Evolutionary conservation across 495 filamentous ascomycete genomes (phyloP).

Genomic region (Penicillium malachiteum): DNA sequence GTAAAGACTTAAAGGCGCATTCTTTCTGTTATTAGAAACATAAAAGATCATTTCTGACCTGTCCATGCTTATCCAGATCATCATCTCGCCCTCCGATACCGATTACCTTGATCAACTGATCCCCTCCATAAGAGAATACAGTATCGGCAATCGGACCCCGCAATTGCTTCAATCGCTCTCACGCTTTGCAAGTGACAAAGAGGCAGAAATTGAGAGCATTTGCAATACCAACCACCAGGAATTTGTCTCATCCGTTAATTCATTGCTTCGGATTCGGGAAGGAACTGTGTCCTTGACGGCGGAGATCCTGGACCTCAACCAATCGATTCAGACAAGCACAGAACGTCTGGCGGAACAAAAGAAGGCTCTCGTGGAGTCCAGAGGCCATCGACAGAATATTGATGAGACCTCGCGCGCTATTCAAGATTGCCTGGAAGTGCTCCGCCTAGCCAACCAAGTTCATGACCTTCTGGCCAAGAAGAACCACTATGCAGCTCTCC

Average conservation of each 20-base stretch:
- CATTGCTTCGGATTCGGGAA: slow-evolving; percentile 84
- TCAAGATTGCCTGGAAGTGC: slow-evolving; percentile 85
- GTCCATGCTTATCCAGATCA: slow-evolving; percentile 50
- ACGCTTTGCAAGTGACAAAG: slow-evolving; percentile 79
- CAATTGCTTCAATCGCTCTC: slow-evolving; percentile 75
- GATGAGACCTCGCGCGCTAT: slow-evolving; percentile 88
- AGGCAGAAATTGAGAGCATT: slow-evolving; percentile 89
- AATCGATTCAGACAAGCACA: slow-evolving; percentile 92
- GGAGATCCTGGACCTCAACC: slow-evolving; percentile 90
- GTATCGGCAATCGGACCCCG: slow-evolving; percentile 67
- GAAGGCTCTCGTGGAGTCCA: slow-evolving; percentile 85
- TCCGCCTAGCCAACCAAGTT: slow-evolving; percentile 91
- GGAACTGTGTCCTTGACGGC: slow-evolving; percentile 82
- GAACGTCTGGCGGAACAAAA: slow-evolving; percentile 95
- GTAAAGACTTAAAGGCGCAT: slow-evolving; percentile 14
- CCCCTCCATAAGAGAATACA: slow-evolving; percentile 86
- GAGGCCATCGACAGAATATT: slow-evolving; percentile 91
- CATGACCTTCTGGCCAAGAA: slow-evolving; percentile 87
- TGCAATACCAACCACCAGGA: slow-evolving; percentile 96
- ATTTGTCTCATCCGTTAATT: slow-evolving; percentile 89
- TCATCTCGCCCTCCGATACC: slow-evolving; percentile 83
- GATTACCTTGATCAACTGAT: slow-evolving; percentile 96
- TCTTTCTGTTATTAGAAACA: no score
- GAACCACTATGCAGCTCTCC: slow-evolving; percentile 91
- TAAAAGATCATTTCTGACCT: no score